phyloP scores from a whole-genome alignment of 2,329 filamentous ascomycete genomes.

The Grosmannia clavigera region DNA sequence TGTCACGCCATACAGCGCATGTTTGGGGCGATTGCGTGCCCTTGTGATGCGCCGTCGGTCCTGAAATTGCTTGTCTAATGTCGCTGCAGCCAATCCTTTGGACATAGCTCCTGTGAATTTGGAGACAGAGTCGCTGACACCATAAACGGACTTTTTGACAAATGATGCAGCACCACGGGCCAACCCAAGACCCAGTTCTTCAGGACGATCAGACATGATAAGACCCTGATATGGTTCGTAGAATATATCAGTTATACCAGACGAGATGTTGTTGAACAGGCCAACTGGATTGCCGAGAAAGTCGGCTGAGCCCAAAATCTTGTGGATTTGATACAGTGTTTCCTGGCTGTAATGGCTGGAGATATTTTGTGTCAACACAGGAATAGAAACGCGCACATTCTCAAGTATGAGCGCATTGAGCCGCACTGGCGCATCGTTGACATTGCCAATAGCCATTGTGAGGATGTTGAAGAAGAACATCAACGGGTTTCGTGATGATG shows the following conservation, averaged over 20 bases:
- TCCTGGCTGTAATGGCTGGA: constrained; percentile 95
- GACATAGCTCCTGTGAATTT: constrained; percentile 96
- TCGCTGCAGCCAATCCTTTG: constrained; percentile 89
- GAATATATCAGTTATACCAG: constrained; percentile 94
- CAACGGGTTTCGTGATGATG: constrained; percentile 78
- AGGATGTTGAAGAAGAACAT: constrained; percentile 99
- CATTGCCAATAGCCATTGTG: constrained; percentile 98
- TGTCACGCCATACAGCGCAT: constrained; percentile 91
- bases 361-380: constrained; percentile 72
- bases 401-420: constrained; percentile 91
- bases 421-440: constrained; percentile 91
- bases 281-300: constrained; percentile 97
- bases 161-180: constrained; percentile 95
- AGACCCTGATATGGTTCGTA: constrained; percentile 97
- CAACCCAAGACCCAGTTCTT: constrained; percentile 88
- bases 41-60: constrained; percentile 88
- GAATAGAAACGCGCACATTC: constrained; percentile 83
- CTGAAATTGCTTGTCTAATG: constrained; percentile 97
- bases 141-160: constrained; percentile 97
- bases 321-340: constrained; percentile 88
- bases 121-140: constrained; percentile 91
- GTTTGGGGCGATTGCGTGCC: constrained; percentile 87
- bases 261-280: constrained; percentile 95
- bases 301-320: constrained; percentile 92
- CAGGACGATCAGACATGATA: constrained; percentile 88